Evolutionary conservation across 2,329 filamentous ascomycete species (phyloP).

Genomic region (Grosmannia huntii): DNA sequence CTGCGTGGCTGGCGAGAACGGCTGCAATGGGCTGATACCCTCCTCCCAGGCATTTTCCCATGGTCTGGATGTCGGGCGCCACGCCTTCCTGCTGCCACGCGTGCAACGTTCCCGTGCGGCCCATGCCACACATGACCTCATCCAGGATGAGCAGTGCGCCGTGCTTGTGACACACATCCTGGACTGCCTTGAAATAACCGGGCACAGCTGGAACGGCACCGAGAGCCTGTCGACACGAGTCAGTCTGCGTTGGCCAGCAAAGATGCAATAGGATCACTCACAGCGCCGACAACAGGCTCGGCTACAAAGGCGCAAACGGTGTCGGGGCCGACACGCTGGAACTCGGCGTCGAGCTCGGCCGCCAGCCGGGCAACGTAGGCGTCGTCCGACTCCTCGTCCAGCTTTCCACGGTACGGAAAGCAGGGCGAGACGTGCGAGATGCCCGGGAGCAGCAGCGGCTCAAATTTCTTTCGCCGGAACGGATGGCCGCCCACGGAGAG

Average conservation of each 20-base stretch:
- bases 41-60: slow-evolving; percentile 50
- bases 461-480: slow-evolving; percentile 46
- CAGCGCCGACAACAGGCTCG: slow-evolving; percentile 61
- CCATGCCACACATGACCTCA: slow-evolving; percentile 58
- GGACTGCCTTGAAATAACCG: slow-evolving; percentile 43
- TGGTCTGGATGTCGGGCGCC: slow-evolving; percentile 46
- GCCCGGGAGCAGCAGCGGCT: slow-evolving; percentile 44
- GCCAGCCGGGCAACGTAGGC: slow-evolving; percentile 49
- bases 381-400: slow-evolving; percentile 35
- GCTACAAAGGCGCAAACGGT: slow-evolving; percentile 61
- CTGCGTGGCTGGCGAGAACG: slow-evolving; percentile 36
- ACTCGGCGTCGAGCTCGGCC: slow-evolving; percentile 54
- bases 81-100: slow-evolving; percentile 50
- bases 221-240: slow-evolving; percentile 24
- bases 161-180: slow-evolving; percentile 38
- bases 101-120: slow-evolving; percentile 47
- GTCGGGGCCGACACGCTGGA: slow-evolving; percentile 47
- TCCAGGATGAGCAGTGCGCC: slow-evolving; percentile 43
- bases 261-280: slow-evolving; percentile 22
- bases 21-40: slow-evolving; percentile 50
- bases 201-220: slow-evolving; percentile 36
- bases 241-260: not conserved
- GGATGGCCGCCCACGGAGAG: slow-evolving; percentile 52
- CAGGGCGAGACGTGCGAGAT: slow-evolving; percentile 53
- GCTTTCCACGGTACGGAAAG: slow-evolving; percentile 48